Percentiles rank a stretch among this genome's conserved stretches.
Conservation (phyloP, 345 rosid genomes). For the Eucalyptus marginata region DNA sequence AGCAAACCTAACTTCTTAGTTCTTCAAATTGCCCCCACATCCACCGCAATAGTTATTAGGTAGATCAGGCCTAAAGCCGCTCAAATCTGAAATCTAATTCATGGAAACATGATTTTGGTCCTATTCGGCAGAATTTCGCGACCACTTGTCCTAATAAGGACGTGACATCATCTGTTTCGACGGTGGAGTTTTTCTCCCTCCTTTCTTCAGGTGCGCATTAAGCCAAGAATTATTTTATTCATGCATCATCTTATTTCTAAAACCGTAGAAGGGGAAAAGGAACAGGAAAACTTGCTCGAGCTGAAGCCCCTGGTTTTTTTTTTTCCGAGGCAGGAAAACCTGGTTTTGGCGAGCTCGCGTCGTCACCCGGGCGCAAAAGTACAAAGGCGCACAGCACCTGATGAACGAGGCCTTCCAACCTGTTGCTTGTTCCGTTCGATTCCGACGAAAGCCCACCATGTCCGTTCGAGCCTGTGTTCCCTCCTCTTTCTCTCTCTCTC, state of each 20-base stretch:
- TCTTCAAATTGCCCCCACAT: background rate
- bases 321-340: background rate
- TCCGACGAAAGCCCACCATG: background rate
- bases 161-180: background rate
- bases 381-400: background rate
- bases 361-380: background rate
- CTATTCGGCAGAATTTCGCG: background rate
- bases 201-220: background rate
- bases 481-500: background rate
- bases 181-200: background rate
- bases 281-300: background rate
- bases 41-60: background rate
- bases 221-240: background rate
- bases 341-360: background rate
- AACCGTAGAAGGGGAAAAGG: background rate
- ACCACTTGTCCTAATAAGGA: background rate
- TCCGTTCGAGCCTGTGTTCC: background rate
- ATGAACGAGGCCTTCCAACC: background rate
- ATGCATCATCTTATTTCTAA: background rate
- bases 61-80: background rate
- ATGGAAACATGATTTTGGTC: background rate
- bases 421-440: background rate
- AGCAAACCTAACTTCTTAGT: background rate
- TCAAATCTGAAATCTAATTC: background rate
- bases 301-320: background rate